Base-by-base conservation (phyloP, 208 protist genomes). In the Strigomonas galati region DNA sequence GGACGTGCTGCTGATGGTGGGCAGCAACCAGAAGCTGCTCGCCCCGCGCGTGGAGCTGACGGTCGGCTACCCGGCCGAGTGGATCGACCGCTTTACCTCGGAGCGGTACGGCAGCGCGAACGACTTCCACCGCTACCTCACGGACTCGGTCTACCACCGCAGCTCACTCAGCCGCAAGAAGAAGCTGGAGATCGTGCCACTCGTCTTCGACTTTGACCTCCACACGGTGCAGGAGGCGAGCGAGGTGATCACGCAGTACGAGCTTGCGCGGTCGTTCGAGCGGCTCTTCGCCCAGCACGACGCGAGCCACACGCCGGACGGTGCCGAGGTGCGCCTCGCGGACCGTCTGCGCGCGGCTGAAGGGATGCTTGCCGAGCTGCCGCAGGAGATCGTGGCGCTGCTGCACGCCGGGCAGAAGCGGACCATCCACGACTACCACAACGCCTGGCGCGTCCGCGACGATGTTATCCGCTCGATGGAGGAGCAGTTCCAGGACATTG, bases 401-500 rank as follows among this genome's bases (percentile, higher is more conserved):
- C 76, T 95, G 7, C 73, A 78, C 54, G 56, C 82, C 2, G 89
- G 89, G 3, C 81, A 85, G 72, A 59, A 66, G 24, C 62, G 92
- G 14, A 76, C 78, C 2, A 57, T 49, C 24, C 44, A 71, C 40
- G 85, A 89, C 61, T 95, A 95, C 74, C 70, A 93, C 62, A 66
- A 69, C 55, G 90, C 90, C 0, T 64, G 91, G 65, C 84, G 87
- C 27, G 76, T 85, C 3, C 86, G 90, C 40, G 87, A 95, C 44
- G 84, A 82, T 56, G 85, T 93, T 23, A 85, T 92, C 58, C 79
- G 87, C 0, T 78, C 79, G 15, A 91, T 76, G 14, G 81, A 90
- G 52, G 85, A 95, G 49, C 86, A 93, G 62, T 95, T 95, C 68
- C 81, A 81, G 19, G 90, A 95, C 62, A 81, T 93, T 7, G 90